Conservation (phyloP, 306 rosid species). For the Glycine soja region DNA sequence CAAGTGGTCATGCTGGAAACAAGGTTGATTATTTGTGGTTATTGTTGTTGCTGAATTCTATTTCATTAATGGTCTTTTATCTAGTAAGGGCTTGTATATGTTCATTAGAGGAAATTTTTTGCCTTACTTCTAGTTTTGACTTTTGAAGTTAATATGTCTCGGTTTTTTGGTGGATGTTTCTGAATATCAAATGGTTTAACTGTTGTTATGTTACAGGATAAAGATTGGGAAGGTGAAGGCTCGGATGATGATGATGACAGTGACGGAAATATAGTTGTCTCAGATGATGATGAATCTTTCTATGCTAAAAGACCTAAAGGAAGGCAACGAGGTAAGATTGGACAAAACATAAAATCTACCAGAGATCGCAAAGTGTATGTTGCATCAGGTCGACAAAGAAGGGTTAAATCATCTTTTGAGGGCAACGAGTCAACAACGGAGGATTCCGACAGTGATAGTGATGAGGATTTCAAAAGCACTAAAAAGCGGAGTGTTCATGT, state of each 20-base stretch:
- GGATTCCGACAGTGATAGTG: conserved; percentile 78
- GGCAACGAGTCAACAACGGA: conserved; percentile 83
- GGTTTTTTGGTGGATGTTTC: conserved; percentile 33
- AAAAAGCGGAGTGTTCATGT: conserved; percentile 62
- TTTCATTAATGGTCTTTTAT: conserved; percentile 14
- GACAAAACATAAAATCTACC: conserved; percentile 59
- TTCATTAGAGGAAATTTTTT: conserved; percentile 32
- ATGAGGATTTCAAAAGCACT: conserved; percentile 69
- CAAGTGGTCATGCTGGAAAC: conserved; percentile 65
- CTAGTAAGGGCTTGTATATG: conserved; percentile 22
- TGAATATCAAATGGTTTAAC: conserved; percentile 46
- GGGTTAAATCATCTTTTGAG: conserved; percentile 77
- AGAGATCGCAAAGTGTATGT: conserved; percentile 67
- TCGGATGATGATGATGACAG: conserved; percentile 80
- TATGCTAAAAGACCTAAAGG: conserved; percentile 70
- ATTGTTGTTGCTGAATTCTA: conserved; percentile 26
- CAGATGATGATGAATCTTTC: conserved; percentile 81
- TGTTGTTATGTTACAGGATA: conserved; percentile 68
- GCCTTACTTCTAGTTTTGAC: conserved; percentile 35
- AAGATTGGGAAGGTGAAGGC: conserved; percentile 88
- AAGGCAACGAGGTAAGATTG: conserved; percentile 67
- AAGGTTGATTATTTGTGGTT: conserved; percentile 63
- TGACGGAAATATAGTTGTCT: conserved; percentile 70
- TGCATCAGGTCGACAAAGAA: conserved; percentile 69
- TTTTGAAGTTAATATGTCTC: conserved; percentile 30